These are phyloP conservation scores for Ascochyta koolunga DNA, from an alignment of 2,329 filamentous ascomycete genomes.

Conservation along the genomic window DNA sequence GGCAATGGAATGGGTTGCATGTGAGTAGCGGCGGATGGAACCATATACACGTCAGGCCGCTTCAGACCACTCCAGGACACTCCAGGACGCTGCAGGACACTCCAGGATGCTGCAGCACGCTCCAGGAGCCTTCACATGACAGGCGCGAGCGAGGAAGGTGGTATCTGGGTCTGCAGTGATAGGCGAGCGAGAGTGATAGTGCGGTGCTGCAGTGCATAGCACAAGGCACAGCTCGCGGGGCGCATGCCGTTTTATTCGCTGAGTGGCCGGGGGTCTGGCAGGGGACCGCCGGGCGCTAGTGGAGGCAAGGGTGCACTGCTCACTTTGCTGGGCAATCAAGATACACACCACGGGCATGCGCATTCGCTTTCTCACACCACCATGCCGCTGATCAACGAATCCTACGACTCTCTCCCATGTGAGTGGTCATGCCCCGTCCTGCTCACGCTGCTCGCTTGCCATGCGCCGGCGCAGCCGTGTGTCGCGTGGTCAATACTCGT, in stretches of 20 bases:
- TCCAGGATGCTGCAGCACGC: too few species aligned
- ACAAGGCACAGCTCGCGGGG: too few species aligned
- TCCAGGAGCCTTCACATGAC: too few species aligned
- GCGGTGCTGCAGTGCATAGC: too few species aligned
- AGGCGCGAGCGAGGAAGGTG: too few species aligned
- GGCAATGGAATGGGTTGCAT: neutral
- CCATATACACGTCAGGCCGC: conserved; percentile 10
- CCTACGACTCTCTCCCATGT: conserved; percentile 85
- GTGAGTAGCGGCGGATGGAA: neutral
- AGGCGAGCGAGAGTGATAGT: too few species aligned
- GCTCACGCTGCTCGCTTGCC: conserved; percentile 65
- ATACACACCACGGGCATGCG: neutral
- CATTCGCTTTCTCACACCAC: conserved; percentile 27
- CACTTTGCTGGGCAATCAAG: conserved; percentile 13
- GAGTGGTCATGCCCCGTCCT: conserved; percentile 43
- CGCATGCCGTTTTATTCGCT: conserved; percentile 24
- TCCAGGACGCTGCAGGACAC: too few species aligned
- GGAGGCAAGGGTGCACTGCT: neutral
- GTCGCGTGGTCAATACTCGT: conserved; percentile 2
- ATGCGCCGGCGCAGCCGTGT: conserved; percentile 11
- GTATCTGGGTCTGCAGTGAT: too few species aligned
- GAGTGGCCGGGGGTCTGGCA: conserved; percentile 17
- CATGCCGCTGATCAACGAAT: conserved; percentile 72
- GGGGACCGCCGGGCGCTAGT: conserved; percentile 13
- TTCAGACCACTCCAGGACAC: neutral